phyloP scores from a whole-genome alignment of 2,329 filamentous ascomycete species.

The Colletotrichum camelliae region DNA sequence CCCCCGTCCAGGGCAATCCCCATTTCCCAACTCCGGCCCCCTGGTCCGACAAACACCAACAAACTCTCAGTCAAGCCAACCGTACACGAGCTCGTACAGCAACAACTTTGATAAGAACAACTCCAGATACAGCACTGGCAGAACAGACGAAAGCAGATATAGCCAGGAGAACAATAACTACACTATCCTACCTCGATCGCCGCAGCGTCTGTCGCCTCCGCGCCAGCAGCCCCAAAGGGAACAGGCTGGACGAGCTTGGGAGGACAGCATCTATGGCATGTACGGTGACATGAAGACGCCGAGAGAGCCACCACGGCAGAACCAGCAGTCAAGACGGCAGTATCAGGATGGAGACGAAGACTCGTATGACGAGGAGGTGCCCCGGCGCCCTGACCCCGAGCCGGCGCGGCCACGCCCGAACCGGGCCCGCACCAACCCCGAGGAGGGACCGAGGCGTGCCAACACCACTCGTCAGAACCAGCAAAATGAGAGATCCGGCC shows the following conservation, averaged over 20 bases:
- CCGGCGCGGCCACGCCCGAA: background rate
- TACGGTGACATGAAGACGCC: slow-evolving; percentile 14
- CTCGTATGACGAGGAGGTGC: slow-evolving; percentile 6
- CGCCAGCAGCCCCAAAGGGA: background rate
- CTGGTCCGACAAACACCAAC: background rate
- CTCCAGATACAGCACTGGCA: slow-evolving; percentile 9
- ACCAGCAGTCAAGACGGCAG: background rate
- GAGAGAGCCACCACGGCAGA: slow-evolving; percentile 2
- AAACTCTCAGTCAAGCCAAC: background rate
- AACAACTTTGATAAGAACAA: slow-evolving; percentile 19
- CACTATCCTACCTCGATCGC: background rate
- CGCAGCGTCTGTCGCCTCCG: background rate
- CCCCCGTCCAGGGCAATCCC: slow-evolving; percentile 17
- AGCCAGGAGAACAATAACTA: background rate
- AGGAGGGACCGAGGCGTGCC: background rate
- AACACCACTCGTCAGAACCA: background rate
- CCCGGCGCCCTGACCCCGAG: background rate
- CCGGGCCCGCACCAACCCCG: background rate
- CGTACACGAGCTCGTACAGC: slow-evolving; percentile 16
- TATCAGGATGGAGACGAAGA: background rate
- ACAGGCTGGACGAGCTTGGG: background rate
- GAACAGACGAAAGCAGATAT: background rate
- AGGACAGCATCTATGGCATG: slow-evolving; percentile 19
- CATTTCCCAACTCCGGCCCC: slow-evolving; percentile 2
- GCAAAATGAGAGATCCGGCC: background rate